Evolutionary conservation across 208 protist species (phyloP).

Genomic region (Acanthamoeba healyi): DNA sequence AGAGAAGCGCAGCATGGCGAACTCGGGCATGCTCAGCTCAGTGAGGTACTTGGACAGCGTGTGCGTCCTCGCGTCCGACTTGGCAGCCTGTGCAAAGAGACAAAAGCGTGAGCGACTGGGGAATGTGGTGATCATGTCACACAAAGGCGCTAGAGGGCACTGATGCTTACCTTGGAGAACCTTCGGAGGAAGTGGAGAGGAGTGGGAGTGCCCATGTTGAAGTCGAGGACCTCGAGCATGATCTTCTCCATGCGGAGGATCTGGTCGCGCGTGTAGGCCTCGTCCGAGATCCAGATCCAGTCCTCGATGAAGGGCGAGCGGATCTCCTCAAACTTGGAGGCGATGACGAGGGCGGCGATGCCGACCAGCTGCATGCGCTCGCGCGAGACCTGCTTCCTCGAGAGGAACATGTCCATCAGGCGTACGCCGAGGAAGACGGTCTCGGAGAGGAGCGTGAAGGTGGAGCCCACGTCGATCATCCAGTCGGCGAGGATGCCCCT

Average conservation of each 20-base stretch:
- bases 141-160: not conserved
- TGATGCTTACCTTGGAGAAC: constrained; percentile 54
- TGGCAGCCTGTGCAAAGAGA: not conserved
- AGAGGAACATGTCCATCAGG: constrained; percentile 84
- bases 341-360: constrained; percentile 69
- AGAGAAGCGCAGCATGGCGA: constrained; percentile 76
- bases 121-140: not conserved
- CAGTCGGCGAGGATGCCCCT: constrained; percentile 86
- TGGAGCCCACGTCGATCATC: constrained; percentile 83
- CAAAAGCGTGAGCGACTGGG: not conserved
- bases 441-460: constrained; percentile 84
- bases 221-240: constrained; percentile 66
- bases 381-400: not conserved
- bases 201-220: constrained; percentile 53
- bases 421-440: constrained; percentile 87
- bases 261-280: constrained; percentile 63
- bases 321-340: constrained; percentile 76
- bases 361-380: constrained; percentile 71
- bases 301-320: constrained; percentile 71
- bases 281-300: constrained; percentile 62
- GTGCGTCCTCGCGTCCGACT: constrained; percentile 52
- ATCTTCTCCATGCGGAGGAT: constrained; percentile 62
- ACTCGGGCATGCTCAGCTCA: constrained; percentile 84
- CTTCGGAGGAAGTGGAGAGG: constrained; percentile 72
- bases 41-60: constrained; percentile 77